phyloP scores from a whole-genome alignment of 306 rosid species.

The Inga oerstediana region DNA sequence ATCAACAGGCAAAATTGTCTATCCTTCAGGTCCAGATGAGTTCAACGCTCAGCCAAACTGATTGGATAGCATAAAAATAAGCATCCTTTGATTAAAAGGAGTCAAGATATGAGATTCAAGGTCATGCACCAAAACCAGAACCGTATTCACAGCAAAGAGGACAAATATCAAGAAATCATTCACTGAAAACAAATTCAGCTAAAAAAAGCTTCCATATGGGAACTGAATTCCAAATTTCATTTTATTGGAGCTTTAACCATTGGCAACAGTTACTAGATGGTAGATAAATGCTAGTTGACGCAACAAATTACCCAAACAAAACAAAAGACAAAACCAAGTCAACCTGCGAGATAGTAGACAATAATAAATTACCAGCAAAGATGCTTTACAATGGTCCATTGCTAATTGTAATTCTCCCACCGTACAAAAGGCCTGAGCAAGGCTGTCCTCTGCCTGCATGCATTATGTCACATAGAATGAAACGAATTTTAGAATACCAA shows the following conservation, averaged over 20 bases:
- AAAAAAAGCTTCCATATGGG: neutral
- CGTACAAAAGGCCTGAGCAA: constrained; percentile 79
- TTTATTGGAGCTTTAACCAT: constrained; percentile 7
- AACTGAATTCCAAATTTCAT: constrained; percentile 22
- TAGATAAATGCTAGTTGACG: neutral
- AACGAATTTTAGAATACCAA: constrained; percentile 24
- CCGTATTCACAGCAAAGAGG: neutral
- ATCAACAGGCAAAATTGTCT: neutral
- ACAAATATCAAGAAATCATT: neutral
- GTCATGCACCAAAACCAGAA: neutral
- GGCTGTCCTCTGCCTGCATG: constrained; percentile 81
- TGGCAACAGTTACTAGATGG: constrained; percentile 14
- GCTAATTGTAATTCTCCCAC: constrained; percentile 59
- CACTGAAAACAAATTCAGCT: neutral
- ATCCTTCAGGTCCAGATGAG: constrained; percentile 3
- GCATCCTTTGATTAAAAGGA: neutral
- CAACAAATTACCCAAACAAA: constrained; percentile 18
- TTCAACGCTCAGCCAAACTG: neutral
- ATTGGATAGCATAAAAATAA: neutral
- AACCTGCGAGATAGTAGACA: constrained; percentile 11
- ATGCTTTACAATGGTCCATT: constrained; percentile 74
- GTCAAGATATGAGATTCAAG: neutral
- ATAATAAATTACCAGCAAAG: constrained; percentile 58
- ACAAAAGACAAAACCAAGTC: constrained; percentile 15
- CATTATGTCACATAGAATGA: constrained; percentile 26